These are phyloP conservation scores for Colletotrichum sp. DNA, from an alignment of 2,329 filamentous ascomycete genomes.

Conservation along the genomic window DNA sequence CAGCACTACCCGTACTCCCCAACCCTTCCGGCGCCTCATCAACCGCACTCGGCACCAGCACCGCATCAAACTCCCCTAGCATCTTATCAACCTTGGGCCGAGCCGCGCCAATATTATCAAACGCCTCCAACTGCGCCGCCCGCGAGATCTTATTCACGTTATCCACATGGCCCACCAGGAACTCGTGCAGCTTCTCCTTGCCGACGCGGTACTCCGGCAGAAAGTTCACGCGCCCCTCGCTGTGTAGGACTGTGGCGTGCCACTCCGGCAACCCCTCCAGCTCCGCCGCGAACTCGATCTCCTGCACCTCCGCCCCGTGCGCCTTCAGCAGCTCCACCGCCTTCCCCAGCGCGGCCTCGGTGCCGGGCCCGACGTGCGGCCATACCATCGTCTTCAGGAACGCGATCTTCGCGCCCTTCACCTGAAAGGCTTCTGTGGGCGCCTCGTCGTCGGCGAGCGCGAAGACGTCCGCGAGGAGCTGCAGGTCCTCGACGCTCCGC, in stretches of 20 bases:
- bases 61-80: constrained; percentile 51
- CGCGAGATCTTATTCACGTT: constrained; percentile 48
- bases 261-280: constrained; percentile 56
- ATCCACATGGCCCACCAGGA: constrained; percentile 56
- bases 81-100: constrained; percentile 58
- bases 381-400: constrained; percentile 61
- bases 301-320: constrained; percentile 60
- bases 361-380: constrained; percentile 48
- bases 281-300: constrained; percentile 56
- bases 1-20: constrained; percentile 58
- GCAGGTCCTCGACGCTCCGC: constrained; percentile 61
- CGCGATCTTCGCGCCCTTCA: constrained; percentile 59
- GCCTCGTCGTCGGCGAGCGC: constrained; percentile 56
- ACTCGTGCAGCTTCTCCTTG: constrained; percentile 50
- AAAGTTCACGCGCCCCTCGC: constrained; percentile 60
- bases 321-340: constrained; percentile 42
- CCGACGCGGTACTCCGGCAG: constrained; percentile 55
- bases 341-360: constrained; percentile 43
- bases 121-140: constrained; percentile 55
- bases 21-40: constrained; percentile 62
- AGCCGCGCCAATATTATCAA: constrained; percentile 54
- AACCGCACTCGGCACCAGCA: constrained; percentile 60
- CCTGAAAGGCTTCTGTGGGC: constrained; percentile 27
- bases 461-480: constrained; percentile 60
- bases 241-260: constrained; percentile 54